Conservation (phyloP, 23 red algal genomes). For the Gracilaria caudata region DNA sequence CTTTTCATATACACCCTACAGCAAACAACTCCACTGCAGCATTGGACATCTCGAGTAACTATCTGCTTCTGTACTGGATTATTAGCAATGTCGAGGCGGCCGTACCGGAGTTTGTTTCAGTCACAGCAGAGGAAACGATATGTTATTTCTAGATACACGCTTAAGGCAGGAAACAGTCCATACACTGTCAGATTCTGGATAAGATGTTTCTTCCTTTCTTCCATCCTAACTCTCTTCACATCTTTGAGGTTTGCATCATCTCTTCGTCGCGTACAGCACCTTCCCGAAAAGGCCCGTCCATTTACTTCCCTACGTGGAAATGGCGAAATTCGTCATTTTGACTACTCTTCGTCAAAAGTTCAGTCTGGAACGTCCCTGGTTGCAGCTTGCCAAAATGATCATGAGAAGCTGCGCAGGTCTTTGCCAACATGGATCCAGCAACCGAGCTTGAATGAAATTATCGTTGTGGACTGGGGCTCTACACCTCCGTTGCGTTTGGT, state of each 20-base stretch:
- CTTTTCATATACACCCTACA: neutral
- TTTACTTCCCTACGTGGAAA: neutral
- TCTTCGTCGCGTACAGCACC: neutral
- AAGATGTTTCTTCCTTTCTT: neutral
- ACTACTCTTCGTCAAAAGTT: neutral
- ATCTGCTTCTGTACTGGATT: neutral
- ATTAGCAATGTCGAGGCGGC: neutral
- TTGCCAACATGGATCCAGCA: conserved; percentile 64
- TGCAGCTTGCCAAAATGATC: conserved; percentile 64
- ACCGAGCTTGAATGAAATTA: conserved; percentile 52
- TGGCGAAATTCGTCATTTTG: neutral
- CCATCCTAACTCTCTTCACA: neutral
- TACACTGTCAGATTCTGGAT: conserved; percentile 18
- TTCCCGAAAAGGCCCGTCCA: neutral
- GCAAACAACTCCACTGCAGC: neutral
- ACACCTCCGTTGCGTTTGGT: conserved; percentile 45
- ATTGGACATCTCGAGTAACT: neutral
- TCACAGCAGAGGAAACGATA: neutral
- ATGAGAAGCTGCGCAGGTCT: conserved; percentile 41
- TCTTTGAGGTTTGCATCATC: neutral
- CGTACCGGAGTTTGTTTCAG: neutral
- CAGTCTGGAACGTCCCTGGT: conserved; percentile 55
- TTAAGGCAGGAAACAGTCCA: conserved; percentile 2
- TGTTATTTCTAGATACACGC: conserved; percentile 9
- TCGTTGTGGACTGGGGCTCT: conserved; percentile 85